Evolutionary conservation across 352 stramenopile species (phyloP), one percentile per base, ranked within the genome.

Genomic region (Elongisporangium anandrum): DNA sequence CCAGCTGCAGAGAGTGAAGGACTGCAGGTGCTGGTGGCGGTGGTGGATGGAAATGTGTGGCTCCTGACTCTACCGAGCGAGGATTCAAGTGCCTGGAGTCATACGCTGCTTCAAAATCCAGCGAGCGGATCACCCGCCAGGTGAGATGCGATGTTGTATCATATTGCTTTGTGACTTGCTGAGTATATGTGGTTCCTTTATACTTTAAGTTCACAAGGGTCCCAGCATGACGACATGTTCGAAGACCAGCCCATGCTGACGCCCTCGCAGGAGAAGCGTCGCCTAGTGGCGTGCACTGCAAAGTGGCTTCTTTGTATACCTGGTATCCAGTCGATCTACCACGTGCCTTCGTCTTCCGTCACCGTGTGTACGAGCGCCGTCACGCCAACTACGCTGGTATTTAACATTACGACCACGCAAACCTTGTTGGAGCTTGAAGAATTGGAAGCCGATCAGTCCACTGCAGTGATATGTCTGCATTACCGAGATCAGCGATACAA

Each of bases 361-460:
- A 71, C 56, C 0, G 62, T 90, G 17, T 76, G 80, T 52, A 73
- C 72, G 13, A 90, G 79, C 52, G 41, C 82, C 1, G 41, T 92
- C 19, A 70, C 70, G 7, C 82, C 82, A 8, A 77, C 82, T 4
- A 88, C 72, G 3, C 52, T 88, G n/a, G 50, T 83, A 41, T 60
- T 65, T 23, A 69, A 53, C 16, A 53, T 55, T 54, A 19, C 24
- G 34, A 26, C 52, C 1, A 57, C 50, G n/a, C 56, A 65, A 3
- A 53, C 52, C 24, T 52, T 38, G 2, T 38, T 57, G 29, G 52
- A 92, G 49, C 49, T 92, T 8, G 70, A 87, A 1, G 71, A 72
- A 12, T 59, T 92, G 0, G 83, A 92, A 66, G 83, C 70, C 2
- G 77, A 92, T 20, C 79, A 85, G n/a, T 85, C 80, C 5, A 88